These are phyloP conservation scores for Pyronema omphalodes DNA, from an alignment of 495 filamentous ascomycete genomes.

Conservation along the genomic window DNA sequence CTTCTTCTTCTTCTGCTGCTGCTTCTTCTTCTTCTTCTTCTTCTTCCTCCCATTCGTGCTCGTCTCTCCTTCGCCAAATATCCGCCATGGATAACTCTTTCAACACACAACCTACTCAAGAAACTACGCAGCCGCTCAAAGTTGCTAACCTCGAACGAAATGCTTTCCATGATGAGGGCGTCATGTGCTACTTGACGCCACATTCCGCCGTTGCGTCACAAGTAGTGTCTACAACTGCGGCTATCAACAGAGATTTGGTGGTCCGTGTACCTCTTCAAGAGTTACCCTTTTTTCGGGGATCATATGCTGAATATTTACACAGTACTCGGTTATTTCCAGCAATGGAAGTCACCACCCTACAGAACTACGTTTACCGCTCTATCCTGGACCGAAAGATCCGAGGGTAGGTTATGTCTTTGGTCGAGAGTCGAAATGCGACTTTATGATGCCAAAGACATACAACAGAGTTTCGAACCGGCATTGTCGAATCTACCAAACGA, in stretches of 20 bases:
- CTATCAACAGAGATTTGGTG: slow-evolving; percentile 39
- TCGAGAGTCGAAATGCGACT: slow-evolving; percentile 58
- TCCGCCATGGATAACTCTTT: neutral
- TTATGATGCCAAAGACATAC: slow-evolving; percentile 37
- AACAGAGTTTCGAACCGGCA: slow-evolving; percentile 69
- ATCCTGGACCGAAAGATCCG: slow-evolving; percentile 31
- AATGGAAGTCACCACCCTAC: too few species aligned
- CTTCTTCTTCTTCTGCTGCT: too few species aligned
- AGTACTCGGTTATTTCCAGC: too few species aligned
- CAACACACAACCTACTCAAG: slow-evolving; percentile 27
- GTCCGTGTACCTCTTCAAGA: slow-evolving; percentile 22
- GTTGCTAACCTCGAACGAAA: slow-evolving; percentile 57
- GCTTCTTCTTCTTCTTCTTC: too few species aligned
- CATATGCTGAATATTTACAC: too few species aligned
- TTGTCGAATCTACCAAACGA: slow-evolving; percentile 76
- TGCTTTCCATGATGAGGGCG: slow-evolving; percentile 65
- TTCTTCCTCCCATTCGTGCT: too few species aligned
- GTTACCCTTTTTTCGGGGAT: too few species aligned
- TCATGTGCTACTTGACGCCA: slow-evolving; percentile 77
- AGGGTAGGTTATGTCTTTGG: slow-evolving; percentile 66
- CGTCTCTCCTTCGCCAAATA: neutral
- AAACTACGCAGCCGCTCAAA: slow-evolving; percentile 63
- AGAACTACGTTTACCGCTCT: neutral
- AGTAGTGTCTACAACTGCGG: slow-evolving; percentile 12
- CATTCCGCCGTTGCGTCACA: slow-evolving; percentile 48